phyloP scores from a whole-genome alignment of 306 rosid species.

The Gastrolobium bilobum region DNA sequence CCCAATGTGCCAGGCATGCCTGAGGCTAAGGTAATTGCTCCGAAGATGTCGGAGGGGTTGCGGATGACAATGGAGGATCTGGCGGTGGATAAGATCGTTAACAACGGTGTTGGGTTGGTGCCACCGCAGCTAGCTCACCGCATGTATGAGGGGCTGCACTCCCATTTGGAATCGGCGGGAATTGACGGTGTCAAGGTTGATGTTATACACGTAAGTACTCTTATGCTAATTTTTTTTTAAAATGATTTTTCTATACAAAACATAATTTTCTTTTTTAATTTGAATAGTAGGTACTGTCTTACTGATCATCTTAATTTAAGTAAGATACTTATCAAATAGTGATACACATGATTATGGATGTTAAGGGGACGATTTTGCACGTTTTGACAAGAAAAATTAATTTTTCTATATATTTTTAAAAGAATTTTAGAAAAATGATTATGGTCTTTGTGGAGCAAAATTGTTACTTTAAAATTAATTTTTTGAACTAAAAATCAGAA shows the following conservation, averaged over 20 bases:
- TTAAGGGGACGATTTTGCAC: too few species aligned
- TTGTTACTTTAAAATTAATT: too few species aligned
- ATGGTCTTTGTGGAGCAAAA: background rate
- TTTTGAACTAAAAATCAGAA: background rate
- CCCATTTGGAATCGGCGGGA: conserved; percentile 65
- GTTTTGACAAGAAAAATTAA: too few species aligned
- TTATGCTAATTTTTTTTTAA: too few species aligned
- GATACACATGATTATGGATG: too few species aligned
- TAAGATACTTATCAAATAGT: too few species aligned
- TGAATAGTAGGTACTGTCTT: too few species aligned
- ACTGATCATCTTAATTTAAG: too few species aligned
- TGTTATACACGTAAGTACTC: conserved; percentile 78
- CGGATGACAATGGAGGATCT: conserved; percentile 71
- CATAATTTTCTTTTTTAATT: too few species aligned
- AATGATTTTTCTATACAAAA: too few species aligned
- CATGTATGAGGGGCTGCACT: conserved; percentile 70
- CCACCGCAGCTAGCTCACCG: conserved; percentile 59
- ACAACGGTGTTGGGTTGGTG: conserved; percentile 74
- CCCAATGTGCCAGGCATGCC: conserved; percentile 62
- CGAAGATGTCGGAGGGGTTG: conserved; percentile 59
- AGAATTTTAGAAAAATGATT: too few species aligned
- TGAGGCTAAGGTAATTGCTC: conserved; percentile 56
- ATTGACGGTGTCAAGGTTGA: conserved; percentile 84
- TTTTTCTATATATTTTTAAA: too few species aligned
- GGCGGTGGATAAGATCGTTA: conserved; percentile 76